phyloP scores from a whole-genome alignment of 179 eudicot species.

The Pouteria campechiana region DNA sequence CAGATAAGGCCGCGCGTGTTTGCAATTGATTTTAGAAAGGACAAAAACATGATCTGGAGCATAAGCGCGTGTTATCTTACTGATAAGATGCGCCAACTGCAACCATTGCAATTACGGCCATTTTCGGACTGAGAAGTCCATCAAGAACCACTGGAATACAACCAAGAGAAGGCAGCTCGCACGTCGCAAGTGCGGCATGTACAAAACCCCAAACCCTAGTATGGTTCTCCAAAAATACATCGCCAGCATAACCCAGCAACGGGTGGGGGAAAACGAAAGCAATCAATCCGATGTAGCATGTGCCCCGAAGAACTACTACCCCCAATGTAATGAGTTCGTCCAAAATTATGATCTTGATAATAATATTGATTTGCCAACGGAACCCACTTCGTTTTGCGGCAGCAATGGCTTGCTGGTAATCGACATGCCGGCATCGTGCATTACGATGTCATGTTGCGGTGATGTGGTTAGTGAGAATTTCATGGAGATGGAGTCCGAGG shows the following conservation, averaged over 20 bases:
- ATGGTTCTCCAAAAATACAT: conserved; percentile 71
- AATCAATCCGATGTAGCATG: not conserved
- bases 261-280: conserved; percentile 25
- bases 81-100: conserved; percentile 24
- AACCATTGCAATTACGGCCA: no score
- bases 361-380: conserved; percentile 38
- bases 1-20: no score
- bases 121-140: conserved; percentile 69
- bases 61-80: conserved; percentile 47
- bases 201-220: conserved; percentile 50
- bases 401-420: conserved; percentile 32
- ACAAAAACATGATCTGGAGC: conserved; percentile 21
- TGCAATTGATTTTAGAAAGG: no score
- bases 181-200: conserved; percentile 53
- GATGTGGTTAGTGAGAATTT: conserved; percentile 8
- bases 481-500: conserved; percentile 8
- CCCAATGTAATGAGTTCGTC: conserved; percentile 4
- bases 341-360: conserved; percentile 28
- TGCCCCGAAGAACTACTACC: not conserved
- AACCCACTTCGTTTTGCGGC: conserved; percentile 31
- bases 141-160: conserved; percentile 97
- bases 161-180: conserved; percentile 80
- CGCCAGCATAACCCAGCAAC: conserved; percentile 47
- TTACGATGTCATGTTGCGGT: not conserved
- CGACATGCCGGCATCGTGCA: conserved; percentile 1